A percentile compares a stretch with the other conserved stretches of the same genome.
Evolutionary conservation across 2,329 filamentous ascomycete species (phyloP).

Genomic region (Purpureocillium lavendulum): DNA sequence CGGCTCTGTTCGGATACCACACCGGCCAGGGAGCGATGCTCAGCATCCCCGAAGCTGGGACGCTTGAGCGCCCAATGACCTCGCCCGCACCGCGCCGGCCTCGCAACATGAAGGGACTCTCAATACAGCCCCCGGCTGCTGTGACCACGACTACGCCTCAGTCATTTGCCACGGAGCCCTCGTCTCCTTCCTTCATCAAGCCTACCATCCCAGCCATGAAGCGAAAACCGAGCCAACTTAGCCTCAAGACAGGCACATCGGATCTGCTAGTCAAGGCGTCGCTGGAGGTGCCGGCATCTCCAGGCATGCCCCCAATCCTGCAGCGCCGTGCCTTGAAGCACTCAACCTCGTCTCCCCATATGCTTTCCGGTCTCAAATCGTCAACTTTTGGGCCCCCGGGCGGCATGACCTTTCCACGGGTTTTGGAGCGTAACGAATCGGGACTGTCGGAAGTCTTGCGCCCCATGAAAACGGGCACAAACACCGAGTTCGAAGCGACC

Average conservation of each 20-base stretch:
- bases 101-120: slow-evolving; percentile 80
- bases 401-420: slow-evolving; percentile 56
- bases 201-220: slow-evolving; percentile 63
- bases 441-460: slow-evolving; percentile 51
- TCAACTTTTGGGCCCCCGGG: slow-evolving; percentile 52
- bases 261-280: slow-evolving; percentile 40
- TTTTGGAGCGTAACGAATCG: slow-evolving; percentile 50
- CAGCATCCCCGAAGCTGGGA: slow-evolving; percentile 32
- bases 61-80: slow-evolving; percentile 52
- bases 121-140: slow-evolving; percentile 58
- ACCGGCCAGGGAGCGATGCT: slow-evolving; percentile 25
- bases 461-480: slow-evolving; percentile 36
- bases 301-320: slow-evolving; percentile 48
- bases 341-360: slow-evolving; percentile 59
- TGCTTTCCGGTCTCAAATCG: slow-evolving; percentile 50
- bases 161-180: slow-evolving; percentile 53
- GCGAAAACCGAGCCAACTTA: slow-evolving; percentile 70
- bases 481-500: slow-evolving; percentile 27
- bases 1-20: slow-evolving; percentile 45
- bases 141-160: slow-evolving; percentile 34
- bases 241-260: slow-evolving; percentile 62
- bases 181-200: slow-evolving; percentile 72
- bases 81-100: slow-evolving; percentile 62
- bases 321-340: slow-evolving; percentile 58
- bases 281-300: slow-evolving; percentile 47